Evolutionary conservation across 768 basidiomycete genomes (phyloP).

Genomic region (Dentipellis sp.): DNA sequence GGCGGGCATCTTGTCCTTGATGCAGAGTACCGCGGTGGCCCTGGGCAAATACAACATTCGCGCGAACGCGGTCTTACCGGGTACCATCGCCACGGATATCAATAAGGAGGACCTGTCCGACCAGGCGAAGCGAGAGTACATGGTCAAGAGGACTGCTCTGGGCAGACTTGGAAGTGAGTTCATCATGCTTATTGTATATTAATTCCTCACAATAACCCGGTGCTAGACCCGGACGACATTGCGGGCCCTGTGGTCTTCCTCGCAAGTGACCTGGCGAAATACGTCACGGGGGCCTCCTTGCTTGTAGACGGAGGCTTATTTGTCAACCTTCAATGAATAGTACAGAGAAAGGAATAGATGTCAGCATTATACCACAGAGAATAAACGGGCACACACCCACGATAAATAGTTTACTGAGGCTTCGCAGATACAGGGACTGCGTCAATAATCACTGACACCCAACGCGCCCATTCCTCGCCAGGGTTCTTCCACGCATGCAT

Average conservation of each 20-base stretch:
- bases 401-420: constrained; percentile 9
- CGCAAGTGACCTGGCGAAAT: constrained; percentile 60
- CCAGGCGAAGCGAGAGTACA: constrained; percentile 46
- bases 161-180: constrained; percentile 53
- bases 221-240: constrained; percentile 53
- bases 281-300: constrained; percentile 57
- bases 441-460: constrained; percentile 43
- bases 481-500: constrained; percentile 59
- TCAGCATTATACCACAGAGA: not conserved
- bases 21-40: constrained; percentile 74
- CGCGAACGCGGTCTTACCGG: constrained; percentile 64
- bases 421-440: constrained; percentile 32
- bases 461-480: constrained; percentile 38
- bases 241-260: constrained; percentile 71
- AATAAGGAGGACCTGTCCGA: constrained; percentile 68
- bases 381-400: not conserved
- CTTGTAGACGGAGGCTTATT: constrained; percentile 69
- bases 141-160: constrained; percentile 55
- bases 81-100: constrained; percentile 70
- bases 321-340: constrained; percentile 55
- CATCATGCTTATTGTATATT: not conserved
- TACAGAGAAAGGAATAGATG: not conserved
- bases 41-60: constrained; percentile 71
- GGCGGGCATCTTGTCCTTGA: constrained; percentile 66
- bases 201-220: not conserved